Percentiles rank a stretch among this genome's conserved stretches.
phyloP scores from a whole-genome alignment of 2,329 filamentous ascomycete species.

The Tolypocladium ovalisporum region DNA sequence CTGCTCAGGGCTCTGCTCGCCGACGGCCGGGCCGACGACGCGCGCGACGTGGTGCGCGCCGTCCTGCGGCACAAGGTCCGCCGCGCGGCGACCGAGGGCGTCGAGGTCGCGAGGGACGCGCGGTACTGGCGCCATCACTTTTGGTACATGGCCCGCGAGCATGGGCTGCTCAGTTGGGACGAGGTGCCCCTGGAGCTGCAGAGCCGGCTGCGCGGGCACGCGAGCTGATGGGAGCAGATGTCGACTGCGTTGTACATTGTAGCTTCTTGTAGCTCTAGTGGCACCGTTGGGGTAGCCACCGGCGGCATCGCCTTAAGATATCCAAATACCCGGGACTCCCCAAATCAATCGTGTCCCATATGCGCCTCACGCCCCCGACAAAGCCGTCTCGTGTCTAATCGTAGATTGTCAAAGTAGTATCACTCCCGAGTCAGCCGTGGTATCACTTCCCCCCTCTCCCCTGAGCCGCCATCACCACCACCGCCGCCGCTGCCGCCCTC shows the following conservation, averaged over 20 bases:
- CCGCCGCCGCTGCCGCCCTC: conserved; percentile 1
- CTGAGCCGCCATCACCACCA: background rate
- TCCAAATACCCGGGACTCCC: background rate
- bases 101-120: conserved; percentile 4
- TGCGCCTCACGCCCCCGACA: background rate
- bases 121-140: conserved; percentile 38
- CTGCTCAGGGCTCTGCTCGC: conserved; percentile 25
- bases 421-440: background rate
- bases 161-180: conserved; percentile 22
- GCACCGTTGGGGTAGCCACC: background rate
- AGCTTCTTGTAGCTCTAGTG: background rate
- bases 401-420: background rate
- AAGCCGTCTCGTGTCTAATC: background rate
- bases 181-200: conserved; percentile 10
- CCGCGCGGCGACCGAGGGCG: conserved; percentile 7
- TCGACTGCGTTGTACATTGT: background rate
- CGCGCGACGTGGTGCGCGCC: conserved; percentile 19
- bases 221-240: background rate
- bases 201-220: conserved; percentile 3
- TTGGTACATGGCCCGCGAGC: conserved; percentile 33
- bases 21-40: conserved; percentile 13
- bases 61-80: conserved; percentile 17
- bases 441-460: conserved; percentile 5
- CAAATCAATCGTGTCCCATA: background rate
- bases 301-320: background rate